These are phyloP conservation scores for Penstemon davidsonii DNA, from an alignment of 257 asterid genomes.

Conservation along the genomic window DNA sequence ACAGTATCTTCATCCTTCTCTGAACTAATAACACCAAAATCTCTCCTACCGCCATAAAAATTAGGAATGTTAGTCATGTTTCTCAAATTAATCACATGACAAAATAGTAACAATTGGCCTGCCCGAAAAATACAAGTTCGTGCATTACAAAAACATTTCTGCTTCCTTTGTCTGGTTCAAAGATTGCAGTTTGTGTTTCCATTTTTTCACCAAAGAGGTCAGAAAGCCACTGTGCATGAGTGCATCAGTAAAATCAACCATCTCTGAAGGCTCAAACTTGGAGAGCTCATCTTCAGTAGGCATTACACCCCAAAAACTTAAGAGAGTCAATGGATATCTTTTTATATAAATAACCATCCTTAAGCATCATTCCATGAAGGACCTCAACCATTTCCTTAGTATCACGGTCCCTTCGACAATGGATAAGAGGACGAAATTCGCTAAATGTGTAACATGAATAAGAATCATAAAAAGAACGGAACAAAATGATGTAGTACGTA, in stretches of 20 bases:
- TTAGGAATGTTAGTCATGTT: conserved; percentile 21
- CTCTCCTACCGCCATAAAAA: conserved; percentile 68
- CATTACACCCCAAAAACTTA: conserved; percentile 72
- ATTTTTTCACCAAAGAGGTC: conserved; percentile 79
- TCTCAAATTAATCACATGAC: conserved; percentile 15
- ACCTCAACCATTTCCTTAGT: conserved; percentile 60
- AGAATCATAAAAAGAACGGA: conserved; percentile 23
- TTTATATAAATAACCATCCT: conserved; percentile 89
- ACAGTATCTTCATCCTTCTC: conserved; percentile 78
- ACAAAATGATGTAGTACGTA: conserved; percentile 9
- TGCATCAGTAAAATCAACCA: conserved; percentile 58
- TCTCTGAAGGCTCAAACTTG: conserved; percentile 85
- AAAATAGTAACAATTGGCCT: conserved; percentile 29
- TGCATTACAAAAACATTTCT: conserved; percentile 65
- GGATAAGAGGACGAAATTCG: conserved; percentile 93
- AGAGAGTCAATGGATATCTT: conserved; percentile 71
- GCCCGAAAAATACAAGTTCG: conserved; percentile 92
- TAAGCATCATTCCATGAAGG: conserved; percentile 94
- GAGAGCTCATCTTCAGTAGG: conserved; percentile 87
- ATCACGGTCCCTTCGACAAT: conserved; percentile 85
- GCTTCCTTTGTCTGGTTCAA: conserved; percentile 44
- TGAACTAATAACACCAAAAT: conserved; percentile 81
- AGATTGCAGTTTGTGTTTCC: conserved; percentile 43
- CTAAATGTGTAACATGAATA: conserved; percentile 38
- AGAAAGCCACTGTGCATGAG: conserved; percentile 89